phyloP scores from a whole-genome alignment of 176 grass and related monocot species.

The Bolboschoenus planiculmis region DNA sequence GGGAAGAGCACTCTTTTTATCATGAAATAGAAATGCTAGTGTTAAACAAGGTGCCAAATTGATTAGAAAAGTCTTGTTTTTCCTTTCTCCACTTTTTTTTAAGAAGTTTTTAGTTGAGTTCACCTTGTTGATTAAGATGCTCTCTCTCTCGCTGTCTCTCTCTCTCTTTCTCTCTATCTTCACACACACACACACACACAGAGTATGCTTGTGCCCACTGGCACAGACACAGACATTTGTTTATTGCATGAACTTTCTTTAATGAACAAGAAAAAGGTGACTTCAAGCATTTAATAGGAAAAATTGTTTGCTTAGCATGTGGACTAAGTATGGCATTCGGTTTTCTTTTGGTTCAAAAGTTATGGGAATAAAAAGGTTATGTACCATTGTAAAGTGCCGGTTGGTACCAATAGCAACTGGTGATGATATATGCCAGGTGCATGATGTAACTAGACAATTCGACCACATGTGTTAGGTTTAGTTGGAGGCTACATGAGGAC shows the following conservation, averaged over 20 bases:
- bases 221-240: not conserved
- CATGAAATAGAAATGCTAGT: not conserved
- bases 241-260: not conserved
- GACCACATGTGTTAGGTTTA: not conserved
- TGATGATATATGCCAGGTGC: not conserved
- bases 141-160: not conserved
- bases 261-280: not conserved
- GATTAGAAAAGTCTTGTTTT: not conserved
- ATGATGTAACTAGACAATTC: not conserved
- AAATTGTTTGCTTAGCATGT: not conserved
- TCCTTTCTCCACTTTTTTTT: not conserved
- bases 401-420: not conserved
- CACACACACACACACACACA: not conserved
- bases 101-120: not conserved
- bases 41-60: not conserved
- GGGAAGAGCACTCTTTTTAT: not conserved
- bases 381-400: not conserved
- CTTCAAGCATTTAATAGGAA: not conserved
- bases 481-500: not conserved
- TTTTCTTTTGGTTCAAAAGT: not conserved
- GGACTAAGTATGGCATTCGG: not conserved
- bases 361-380: not conserved
- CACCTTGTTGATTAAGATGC: not conserved
- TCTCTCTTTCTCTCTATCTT: not conserved
- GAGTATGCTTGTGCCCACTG: not conserved